Evolutionary conservation across 1,139 yeast genomes (phyloP), one percentile per base, ranked within the genome.

Genomic region (Debaryomyces nepalensis): DNA sequence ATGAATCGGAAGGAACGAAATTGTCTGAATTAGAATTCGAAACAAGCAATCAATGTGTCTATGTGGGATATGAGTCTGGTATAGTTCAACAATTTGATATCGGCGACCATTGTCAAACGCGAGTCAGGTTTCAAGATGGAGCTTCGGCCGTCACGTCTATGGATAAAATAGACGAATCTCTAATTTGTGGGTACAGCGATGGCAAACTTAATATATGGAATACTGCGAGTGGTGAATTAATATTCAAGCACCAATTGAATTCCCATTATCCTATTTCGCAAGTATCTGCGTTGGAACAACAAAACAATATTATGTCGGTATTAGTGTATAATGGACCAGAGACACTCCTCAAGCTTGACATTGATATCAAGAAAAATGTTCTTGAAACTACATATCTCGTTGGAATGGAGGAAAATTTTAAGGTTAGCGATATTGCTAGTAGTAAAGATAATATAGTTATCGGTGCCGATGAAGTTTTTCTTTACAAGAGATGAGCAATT

Each of bases 31-130:
- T 42, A 6, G 54, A 57, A 33, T 53, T 49, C 37, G 61, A 55
- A 40, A 46, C 77, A 1, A 54, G 53, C 7, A 76, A 72, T 12
- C 52, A 33, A 63, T 46, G 45, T 29, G 44, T 59, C 32, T 53
- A 54, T 21, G 61, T 71, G 0, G 85, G 82, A 0, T 78, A 79
- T 53, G 64, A 60, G 12, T 65, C 74, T 44, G 85, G 84, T 0
- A 52, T 51, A 0, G 48, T 81, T 27, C 57, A 59, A 36, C 51
- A 52, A 32, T 56, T 56, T 41, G 52, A 64, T 43, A 43, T 66
- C 15, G 54, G 52, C 14, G 54, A 50, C 33, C 63, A 58, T 32
- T 50, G 38, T 15, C 52, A 44, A 16, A 50, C 53, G 5, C 33
- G 44, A 40, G 44, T 39, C 49, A 37, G 19, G 24, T 43, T 36